Base-by-base conservation (phyloP, 2,329 filamentous ascomycete genomes). In the Leptodontidium sp. region DNA sequence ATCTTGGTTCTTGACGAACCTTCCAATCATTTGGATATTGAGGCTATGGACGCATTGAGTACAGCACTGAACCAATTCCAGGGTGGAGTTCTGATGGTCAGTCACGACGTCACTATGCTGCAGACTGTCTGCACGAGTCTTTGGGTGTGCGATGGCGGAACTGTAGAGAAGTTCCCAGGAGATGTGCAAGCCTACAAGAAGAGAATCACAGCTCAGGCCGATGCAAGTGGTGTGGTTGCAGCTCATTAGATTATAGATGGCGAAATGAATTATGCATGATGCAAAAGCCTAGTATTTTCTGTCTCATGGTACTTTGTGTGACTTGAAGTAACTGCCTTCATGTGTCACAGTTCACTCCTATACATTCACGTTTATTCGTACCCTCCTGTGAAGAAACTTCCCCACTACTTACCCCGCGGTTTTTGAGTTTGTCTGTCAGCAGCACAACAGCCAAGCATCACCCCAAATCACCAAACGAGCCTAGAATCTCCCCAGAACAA, bases 131-230 rank as follows among this genome's bases (percentile, higher is more conserved):
- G 96, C 82, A 96, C 86, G 62, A 96, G 91, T 79, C 83, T 99
- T 77, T 99, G 96, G 96, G 95, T 99, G 71, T 99, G 96, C 78
- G 96, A 99, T 80, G 86, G 91, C 68, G 96, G 96, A 11, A 96
- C 91, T 1, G 94, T 99, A 24, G 93, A 97, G 87, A 94, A 98
- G 83, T 99, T 99, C 82, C 90, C 92, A 70, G 96, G 96, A 43
- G 94, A 97, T 76, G 94, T 99, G 64, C 93, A 97, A 82, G 90
- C 93, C 71, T 99, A 99, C 85, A 99, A 99, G 90, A 97, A 94
- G 88, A 90, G 93, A 81, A 98, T 99, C 77, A 88, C 89, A 21
- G 91, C 93, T 15, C 94, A 98, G 82, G 95, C 95, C 26, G 91
- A 97, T 79, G 91, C 91, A 65, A 90, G 91, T 58, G 96, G 96